These are phyloP conservation scores for Eruca vesicaria DNA, from an alignment of 441 rosid genomes.

Conservation along the genomic window DNA sequence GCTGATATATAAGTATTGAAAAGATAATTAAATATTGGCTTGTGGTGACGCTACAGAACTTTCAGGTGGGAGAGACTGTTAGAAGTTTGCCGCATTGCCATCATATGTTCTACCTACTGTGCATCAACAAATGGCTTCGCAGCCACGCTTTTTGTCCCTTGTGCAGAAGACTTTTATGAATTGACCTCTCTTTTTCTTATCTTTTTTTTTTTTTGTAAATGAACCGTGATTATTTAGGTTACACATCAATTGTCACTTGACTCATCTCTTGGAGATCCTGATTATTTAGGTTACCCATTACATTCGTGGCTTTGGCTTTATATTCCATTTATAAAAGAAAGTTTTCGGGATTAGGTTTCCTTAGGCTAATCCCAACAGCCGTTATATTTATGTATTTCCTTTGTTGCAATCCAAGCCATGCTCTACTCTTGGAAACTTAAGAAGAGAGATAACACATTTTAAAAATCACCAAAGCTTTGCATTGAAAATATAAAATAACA, in stretches of 20 bases:
- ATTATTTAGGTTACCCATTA: conserved; percentile 3
- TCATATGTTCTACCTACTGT: conserved; percentile 91
- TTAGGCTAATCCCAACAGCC: not conserved
- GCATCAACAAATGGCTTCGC: conserved; percentile 93
- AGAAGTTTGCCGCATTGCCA: conserved; percentile 91
- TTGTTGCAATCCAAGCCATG: not conserved
- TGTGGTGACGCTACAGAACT: conserved; percentile 60
- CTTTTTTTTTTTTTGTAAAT: conserved; percentile 6
- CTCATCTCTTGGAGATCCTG: conserved; percentile 23
- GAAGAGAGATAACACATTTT: not conserved
- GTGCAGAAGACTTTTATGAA: conserved; percentile 83
- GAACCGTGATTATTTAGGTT: conserved; percentile 16
- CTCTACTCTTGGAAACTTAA: not conserved
- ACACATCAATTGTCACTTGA: conserved; percentile 7
- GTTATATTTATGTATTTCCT: not conserved
- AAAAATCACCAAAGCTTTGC: too few species aligned
- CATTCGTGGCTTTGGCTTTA: conserved; percentile 8
- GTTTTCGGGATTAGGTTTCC: not conserved
- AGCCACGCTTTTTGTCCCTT: conserved; percentile 88
- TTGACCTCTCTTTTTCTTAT: conserved; percentile 18
- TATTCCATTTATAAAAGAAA: not conserved
- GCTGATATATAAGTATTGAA: conserved; percentile 4
- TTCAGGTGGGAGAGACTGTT: conserved; percentile 80
- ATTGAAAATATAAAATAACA: too few species aligned
- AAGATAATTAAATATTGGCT: not conserved